These are phyloP conservation scores for Babesia divergens DNA, from an alignment of 169 alveolate species.

Conservation along the genomic window DNA sequence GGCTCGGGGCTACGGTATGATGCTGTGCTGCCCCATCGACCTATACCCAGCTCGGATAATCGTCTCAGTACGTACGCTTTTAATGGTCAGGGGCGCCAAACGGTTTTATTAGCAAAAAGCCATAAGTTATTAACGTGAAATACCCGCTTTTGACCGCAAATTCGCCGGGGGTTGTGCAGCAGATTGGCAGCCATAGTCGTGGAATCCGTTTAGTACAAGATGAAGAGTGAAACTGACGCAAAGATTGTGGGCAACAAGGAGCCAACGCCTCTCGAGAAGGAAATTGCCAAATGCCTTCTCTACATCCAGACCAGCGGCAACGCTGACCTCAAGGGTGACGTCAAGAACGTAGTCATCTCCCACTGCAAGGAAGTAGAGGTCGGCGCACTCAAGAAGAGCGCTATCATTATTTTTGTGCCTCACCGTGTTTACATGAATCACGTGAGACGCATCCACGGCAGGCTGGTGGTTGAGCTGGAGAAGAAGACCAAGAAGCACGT, in stretches of 20 bases:
- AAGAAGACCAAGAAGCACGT: slow-evolving; percentile 91
- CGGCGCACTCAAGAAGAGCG: slow-evolving; percentile 82
- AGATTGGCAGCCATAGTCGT: neutral
- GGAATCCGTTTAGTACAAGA: slow-evolving; percentile 27
- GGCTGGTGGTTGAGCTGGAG: slow-evolving; percentile 90
- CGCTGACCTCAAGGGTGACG: slow-evolving; percentile 82
- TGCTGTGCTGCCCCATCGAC: slow-evolving; percentile 30
- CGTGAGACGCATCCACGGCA: slow-evolving; percentile 85
- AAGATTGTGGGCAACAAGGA: slow-evolving; percentile 52
- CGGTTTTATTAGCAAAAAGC: slow-evolving; percentile 8
- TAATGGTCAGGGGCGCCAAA: neutral
- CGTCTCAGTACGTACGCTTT: neutral
- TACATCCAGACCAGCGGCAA: slow-evolving; percentile 81
- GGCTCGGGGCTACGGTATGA: neutral
- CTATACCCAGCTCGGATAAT: neutral
- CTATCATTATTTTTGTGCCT: slow-evolving; percentile 85
- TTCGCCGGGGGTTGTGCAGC: slow-evolving; percentile 21
- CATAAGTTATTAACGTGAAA: neutral
- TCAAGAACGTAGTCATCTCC: slow-evolving; percentile 76
- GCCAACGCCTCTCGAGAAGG: slow-evolving; percentile 77
- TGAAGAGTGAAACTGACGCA: slow-evolving; percentile 32
- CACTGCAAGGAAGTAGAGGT: slow-evolving; percentile 80
- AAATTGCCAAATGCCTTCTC: slow-evolving; percentile 80
- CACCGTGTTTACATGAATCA: slow-evolving; percentile 79
- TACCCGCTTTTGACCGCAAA: neutral